Percentiles rank a stretch among this genome's conserved stretches.
These are phyloP conservation scores for Amaranthus tricolor DNA, from an alignment of 179 eudicot species.

Conservation along the genomic window DNA sequence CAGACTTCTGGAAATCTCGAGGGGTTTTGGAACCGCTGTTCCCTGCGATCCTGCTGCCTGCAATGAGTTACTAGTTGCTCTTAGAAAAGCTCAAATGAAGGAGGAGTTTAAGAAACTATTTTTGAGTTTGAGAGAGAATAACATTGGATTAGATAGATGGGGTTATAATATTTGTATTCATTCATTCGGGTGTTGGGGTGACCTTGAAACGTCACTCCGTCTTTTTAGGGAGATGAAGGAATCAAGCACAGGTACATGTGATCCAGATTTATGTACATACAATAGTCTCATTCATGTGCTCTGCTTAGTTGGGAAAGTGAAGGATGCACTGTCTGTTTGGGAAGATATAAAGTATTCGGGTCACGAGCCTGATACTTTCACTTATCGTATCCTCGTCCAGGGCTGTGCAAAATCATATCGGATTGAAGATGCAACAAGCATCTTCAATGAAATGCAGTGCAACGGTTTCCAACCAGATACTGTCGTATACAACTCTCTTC, in stretches of 20 bases:
- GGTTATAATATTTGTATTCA: slow-evolving; percentile 91
- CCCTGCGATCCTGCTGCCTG: slow-evolving; percentile 58
- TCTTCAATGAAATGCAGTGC: slow-evolving; percentile 75
- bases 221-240: slow-evolving; percentile 79
- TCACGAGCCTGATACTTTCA: slow-evolving; percentile 76
- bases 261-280: slow-evolving; percentile 78
- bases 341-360: slow-evolving; percentile 84
- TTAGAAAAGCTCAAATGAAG: slow-evolving; percentile 61
- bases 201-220: slow-evolving; percentile 52
- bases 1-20: slow-evolving; percentile 46
- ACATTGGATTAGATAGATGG: slow-evolving; percentile 51
- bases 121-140: slow-evolving; percentile 43
- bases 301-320: slow-evolving; percentile 64
- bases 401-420: slow-evolving; percentile 80
- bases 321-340: slow-evolving; percentile 76
- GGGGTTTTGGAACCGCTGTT: slow-evolving; percentile 17
- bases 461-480: slow-evolving; percentile 69
- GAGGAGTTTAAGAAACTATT: slow-evolving; percentile 53
- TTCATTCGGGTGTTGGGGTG: slow-evolving; percentile 88
- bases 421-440: slow-evolving; percentile 56
- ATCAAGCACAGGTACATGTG: slow-evolving; percentile 23
- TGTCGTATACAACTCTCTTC: slow-evolving; percentile 66
- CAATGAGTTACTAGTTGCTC: slow-evolving; percentile 81
- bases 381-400: slow-evolving; percentile 79
- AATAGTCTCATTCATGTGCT: slow-evolving; percentile 80